phyloP scores from a whole-genome alignment of 1,284 basidiomycete genomes.

The Trichosporon sp. region DNA sequence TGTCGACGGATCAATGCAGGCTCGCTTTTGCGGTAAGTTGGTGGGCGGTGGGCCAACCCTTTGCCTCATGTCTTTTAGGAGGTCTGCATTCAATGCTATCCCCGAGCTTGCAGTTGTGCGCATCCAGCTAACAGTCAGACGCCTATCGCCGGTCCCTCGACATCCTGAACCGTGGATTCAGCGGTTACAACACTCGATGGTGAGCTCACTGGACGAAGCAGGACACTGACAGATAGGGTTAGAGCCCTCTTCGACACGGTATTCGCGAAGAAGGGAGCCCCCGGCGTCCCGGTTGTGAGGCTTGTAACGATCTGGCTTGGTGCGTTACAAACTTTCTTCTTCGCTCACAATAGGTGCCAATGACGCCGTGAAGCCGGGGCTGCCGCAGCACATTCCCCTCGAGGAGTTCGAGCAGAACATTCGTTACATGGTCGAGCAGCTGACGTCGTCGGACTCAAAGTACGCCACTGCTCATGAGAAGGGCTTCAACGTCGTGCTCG shows the following conservation, averaged over 20 bases:
- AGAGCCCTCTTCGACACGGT: constrained; percentile 37
- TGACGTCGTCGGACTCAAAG: constrained; percentile 33
- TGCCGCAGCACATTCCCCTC: constrained; percentile 34
- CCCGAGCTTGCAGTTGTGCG: no score
- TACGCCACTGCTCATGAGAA: constrained; percentile 35
- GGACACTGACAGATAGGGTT: not conserved
- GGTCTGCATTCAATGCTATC: not conserved
- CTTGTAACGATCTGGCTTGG: constrained; percentile 51
- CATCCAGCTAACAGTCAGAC: constrained; percentile 29
- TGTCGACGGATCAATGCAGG: constrained; percentile 29
- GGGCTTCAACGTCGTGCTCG: constrained; percentile 64
- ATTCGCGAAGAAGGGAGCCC: constrained; percentile 43
- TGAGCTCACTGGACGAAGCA: constrained; percentile 23
- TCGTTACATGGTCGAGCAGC: constrained; percentile 32
- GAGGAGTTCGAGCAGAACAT: constrained; percentile 36
- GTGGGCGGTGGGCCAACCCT: not conserved
- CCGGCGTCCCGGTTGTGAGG: constrained; percentile 31
- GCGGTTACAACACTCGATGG: constrained; percentile 45
- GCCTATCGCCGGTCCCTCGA: constrained; percentile 45
- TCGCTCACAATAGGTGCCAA: constrained; percentile 34
- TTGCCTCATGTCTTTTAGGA: not conserved
- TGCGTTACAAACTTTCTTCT: constrained; percentile 24
- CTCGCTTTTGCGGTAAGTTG: constrained; percentile 32
- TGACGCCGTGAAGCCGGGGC: constrained; percentile 28
- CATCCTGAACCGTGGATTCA: constrained; percentile 46